Evolutionary conservation across 768 basidiomycete species (phyloP).

Genomic region (Daedalea quercina): DNA sequence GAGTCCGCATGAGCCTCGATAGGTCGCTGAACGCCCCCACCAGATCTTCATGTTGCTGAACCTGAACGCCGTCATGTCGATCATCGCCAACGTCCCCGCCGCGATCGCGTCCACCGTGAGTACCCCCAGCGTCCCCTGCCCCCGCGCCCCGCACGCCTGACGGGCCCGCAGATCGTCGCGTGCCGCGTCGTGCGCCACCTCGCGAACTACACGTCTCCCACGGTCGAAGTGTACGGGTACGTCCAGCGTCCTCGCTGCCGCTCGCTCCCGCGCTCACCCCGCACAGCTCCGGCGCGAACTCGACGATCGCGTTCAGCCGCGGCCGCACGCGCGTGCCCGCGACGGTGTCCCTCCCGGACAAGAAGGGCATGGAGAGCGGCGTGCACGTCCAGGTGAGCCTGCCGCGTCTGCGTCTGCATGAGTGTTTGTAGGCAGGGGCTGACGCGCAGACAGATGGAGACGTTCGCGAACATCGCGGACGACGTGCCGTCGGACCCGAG

Average conservation of each 20-base stretch:
- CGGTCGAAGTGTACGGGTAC: conserved; percentile 46
- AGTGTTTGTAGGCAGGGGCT: too few species aligned
- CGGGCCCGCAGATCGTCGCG: conserved; percentile 48
- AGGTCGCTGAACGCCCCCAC: not conserved
- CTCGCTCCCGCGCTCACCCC: not conserved
- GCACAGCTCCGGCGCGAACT: conserved; percentile 25
- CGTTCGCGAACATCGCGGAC: conserved; percentile 32
- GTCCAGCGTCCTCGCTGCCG: conserved; percentile 20
- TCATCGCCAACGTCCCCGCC: conserved; percentile 69
- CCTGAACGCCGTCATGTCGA: conserved; percentile 65
- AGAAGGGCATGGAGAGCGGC: conserved; percentile 30
- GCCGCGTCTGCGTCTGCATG: not conserved
- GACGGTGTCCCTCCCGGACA: conserved; percentile 7
- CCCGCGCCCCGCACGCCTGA: not conserved
- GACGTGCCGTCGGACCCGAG: conserved; percentile 17
- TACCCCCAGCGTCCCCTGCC: not conserved
- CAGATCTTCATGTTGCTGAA: conserved; percentile 58
- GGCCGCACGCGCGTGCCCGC: conserved; percentile 15
- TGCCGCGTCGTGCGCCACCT: conserved; percentile 58
- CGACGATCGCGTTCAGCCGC: conserved; percentile 54
- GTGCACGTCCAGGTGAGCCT: conserved; percentile 50
- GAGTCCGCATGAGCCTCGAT: not conserved
- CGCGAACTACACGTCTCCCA: conserved; percentile 46
- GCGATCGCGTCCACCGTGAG: conserved; percentile 63
- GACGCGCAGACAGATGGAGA: conserved; percentile 47